Conservation (phyloP, 2,329 filamentous ascomycete species). For the Talaromyces sp. region DNA sequence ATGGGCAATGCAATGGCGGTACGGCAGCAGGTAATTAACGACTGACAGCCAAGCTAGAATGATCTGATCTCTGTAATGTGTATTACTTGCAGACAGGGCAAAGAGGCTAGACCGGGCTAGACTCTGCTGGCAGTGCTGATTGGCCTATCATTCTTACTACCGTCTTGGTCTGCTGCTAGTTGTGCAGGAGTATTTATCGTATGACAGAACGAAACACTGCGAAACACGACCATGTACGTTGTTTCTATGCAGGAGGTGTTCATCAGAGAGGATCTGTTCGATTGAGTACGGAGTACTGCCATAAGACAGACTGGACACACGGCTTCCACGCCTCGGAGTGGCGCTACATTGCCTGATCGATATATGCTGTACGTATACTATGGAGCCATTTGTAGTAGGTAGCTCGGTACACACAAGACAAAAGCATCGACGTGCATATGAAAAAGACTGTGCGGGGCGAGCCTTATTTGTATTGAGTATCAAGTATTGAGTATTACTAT, state of each 20-base stretch:
- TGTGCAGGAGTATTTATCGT: neutral
- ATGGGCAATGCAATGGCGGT: neutral
- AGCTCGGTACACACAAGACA: too few relatives aligned
- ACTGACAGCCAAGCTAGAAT: neutral
- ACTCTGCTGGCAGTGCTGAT: neutral
- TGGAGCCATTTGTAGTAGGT: too few relatives aligned
- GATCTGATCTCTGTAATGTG: constrained; percentile 4
- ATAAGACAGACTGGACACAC: too few relatives aligned
- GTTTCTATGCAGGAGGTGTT: too few relatives aligned
- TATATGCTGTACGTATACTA: neutral
- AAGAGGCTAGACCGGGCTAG: constrained; percentile 12
- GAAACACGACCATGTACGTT: neutral
- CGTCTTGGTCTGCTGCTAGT: neutral
- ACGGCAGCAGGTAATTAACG: neutral
- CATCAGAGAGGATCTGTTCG: too few relatives aligned
- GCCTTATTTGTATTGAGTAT: neutral
- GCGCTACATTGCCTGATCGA: neutral
- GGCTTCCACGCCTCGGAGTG: too few relatives aligned
- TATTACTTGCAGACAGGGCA: constrained; percentile 10
- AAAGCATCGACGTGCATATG: constrained; percentile 16
- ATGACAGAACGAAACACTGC: neutral
- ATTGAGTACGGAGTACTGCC: too few relatives aligned
- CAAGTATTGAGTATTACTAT: too few relatives aligned
- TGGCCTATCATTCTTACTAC: neutral
- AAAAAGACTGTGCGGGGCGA: neutral